phyloP scores from a whole-genome alignment of 164 flowering plant genomes.

The Magnolia kwangsiensis region DNA sequence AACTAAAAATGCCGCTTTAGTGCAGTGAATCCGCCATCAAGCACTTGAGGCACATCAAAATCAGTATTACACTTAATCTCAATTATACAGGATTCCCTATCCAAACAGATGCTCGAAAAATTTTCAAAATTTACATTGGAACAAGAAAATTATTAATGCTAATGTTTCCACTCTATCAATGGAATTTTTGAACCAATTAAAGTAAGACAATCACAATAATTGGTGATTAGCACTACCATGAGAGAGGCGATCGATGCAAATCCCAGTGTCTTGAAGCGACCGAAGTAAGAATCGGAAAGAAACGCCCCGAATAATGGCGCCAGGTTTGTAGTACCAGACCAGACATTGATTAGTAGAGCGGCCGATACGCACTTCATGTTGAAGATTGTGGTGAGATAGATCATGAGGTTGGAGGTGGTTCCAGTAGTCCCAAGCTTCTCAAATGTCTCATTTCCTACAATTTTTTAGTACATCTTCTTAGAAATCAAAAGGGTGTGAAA shows the following conservation, averaged over 20 bases:
- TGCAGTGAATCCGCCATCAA: no score
- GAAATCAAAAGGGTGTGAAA: neutral
- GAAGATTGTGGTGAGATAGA: slow-evolving; percentile 72
- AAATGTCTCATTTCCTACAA: slow-evolving; percentile 77
- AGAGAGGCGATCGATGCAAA: slow-evolving; percentile 62
- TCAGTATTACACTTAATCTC: no score
- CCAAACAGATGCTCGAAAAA: no score
- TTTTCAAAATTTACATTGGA: no score
- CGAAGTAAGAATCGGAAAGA: slow-evolving; percentile 74
- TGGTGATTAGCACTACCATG: slow-evolving; percentile 31
- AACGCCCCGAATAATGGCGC: slow-evolving; percentile 74
- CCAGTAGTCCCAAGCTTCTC: slow-evolving; percentile 89
- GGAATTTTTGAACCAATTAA: no score
- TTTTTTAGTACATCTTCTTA: neutral
- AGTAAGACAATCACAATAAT: neutral
- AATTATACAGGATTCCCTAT: no score
- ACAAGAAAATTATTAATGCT: no score
- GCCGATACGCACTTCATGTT: slow-evolving; percentile 70
- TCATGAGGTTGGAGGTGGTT: slow-evolving; percentile 51
- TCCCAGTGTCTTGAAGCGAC: slow-evolving; percentile 76
- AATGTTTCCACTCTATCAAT: no score
- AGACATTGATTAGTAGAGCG: slow-evolving; percentile 53
- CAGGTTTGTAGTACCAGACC: slow-evolving; percentile 68
- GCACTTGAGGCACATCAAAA: no score
- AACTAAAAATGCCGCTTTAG: no score